Base-by-base conservation (phyloP, 352 stramenopile species). In the Phytophthora multivora region DNA sequence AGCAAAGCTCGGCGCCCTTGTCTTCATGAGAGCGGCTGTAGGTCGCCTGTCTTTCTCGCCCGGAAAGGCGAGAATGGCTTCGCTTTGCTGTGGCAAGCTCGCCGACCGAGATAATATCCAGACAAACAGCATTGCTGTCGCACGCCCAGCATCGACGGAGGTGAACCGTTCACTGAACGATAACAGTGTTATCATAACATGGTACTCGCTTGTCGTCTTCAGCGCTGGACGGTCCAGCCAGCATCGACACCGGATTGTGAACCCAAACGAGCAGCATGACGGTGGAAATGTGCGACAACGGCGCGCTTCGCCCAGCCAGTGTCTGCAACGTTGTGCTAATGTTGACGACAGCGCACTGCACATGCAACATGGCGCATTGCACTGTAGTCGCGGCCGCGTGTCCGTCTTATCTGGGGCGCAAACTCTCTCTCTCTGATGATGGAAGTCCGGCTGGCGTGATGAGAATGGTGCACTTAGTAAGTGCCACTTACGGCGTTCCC, bases 31-130 rank as follows among this genome's bases (percentile, higher is more conserved):
- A 43, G 50, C 33, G 23, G 23, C 51, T 43, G 40, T 28, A 35
- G 11, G 25, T 50, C 39, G 31, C 54, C 54, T 23, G 35, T 39
- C 33, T 46, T 62, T 62, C 54, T 18, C 40, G 25, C 51, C 51
- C 12, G 28, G 51, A 59, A 51, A 59, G 51, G 51, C 42, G 42
- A 28, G 18, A 39, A 59, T 59, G 40, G 28, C 40, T 59, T 33
- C 52, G 21, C 30, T 53, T 42, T 50, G 28, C 18, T 16, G 40
- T 40, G 35, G n/a, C 50, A n/a, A 45, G 48, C 31, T 38, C 19
- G 15, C 18, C 31, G 25, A n/a, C n/a, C 50, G 36, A 49, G 36
- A 58, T 5, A 33, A 46, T 55, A 61, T 61, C 53, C 53, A n/a
- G n/a, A n/a, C n/a, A n/a, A n/a, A n/a, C n/a, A 53, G 53, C 28